A percentile compares a stretch with the other conserved stretches of the same genome.
Evolutionary conservation across 73 alveolate genomes (phyloP).

Genomic region (Paramecium tetraurelia): DNA sequence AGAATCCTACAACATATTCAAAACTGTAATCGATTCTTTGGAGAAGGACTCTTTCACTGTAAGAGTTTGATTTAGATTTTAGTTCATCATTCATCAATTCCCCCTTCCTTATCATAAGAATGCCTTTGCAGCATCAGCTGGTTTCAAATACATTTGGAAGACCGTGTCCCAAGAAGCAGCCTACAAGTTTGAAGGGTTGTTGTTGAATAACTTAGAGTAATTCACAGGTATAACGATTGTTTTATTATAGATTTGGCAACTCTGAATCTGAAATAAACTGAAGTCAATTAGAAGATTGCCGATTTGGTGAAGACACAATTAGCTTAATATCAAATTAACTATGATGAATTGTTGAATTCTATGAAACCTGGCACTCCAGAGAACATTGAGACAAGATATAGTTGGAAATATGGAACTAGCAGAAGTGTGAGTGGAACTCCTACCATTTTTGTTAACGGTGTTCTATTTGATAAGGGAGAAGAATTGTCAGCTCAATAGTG

Average conservation of each 20-base stretch:
- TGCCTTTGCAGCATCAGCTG: constrained; percentile 45
- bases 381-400: constrained; percentile 30
- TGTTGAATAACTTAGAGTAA: neutral
- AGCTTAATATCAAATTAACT: neutral
- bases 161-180: neutral
- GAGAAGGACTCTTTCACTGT: constrained; percentile 33
- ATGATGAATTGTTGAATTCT: neutral
- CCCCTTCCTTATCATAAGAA: constrained; percentile 61
- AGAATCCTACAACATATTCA: constrained; percentile 26
- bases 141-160: neutral
- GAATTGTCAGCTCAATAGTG: neutral
- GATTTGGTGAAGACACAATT: neutral
- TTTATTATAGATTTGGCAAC: neutral
- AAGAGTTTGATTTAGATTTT: neutral
- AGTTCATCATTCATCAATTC: neutral
- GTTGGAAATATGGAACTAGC: constrained; percentile 61
- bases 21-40: constrained; percentile 5
- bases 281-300: neutral
- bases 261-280: neutral
- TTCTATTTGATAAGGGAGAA: constrained; percentile 54
- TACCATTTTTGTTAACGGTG: constrained; percentile 46
- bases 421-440: constrained; percentile 64
- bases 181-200: neutral
- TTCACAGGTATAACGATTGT: neutral
- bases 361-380: constrained; percentile 6